A percentile compares a stretch with the other conserved stretches of the same genome.
phyloP scores from a whole-genome alignment of 805 yeast genomes.

The Ogataea ganodermae region DNA sequence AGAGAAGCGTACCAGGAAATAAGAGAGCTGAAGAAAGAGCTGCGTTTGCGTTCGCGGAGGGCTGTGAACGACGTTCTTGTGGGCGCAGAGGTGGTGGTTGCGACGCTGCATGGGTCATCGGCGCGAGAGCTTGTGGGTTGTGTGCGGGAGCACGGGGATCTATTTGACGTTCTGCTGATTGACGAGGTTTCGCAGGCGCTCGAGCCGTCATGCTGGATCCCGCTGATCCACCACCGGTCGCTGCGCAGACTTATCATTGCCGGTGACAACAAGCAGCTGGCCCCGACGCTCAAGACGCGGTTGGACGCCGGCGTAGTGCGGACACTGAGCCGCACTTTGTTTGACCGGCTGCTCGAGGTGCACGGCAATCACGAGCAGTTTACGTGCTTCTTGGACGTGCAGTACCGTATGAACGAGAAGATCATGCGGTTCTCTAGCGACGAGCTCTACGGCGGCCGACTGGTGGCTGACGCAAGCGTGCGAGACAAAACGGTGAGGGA shows the following conservation, averaged over 20 bases:
- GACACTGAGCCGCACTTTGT: conserved; percentile 64
- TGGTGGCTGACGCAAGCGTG: conserved; percentile 65
- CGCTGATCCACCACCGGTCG: conserved; percentile 65
- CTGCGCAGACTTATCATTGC: conserved; percentile 71
- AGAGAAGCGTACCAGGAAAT: conserved; percentile 68
- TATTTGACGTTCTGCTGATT: conserved; percentile 80
- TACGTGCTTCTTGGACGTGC: conserved; percentile 66
- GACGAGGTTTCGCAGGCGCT: conserved; percentile 95
- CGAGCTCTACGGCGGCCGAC: conserved; percentile 60
- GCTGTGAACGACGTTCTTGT: conserved; percentile 58
- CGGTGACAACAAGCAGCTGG: conserved; percentile 90
- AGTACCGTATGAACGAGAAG: conserved; percentile 80
- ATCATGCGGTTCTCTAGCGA: conserved; percentile 81
- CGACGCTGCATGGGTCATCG: conserved; percentile 90
- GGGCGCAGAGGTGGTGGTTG: conserved; percentile 67
- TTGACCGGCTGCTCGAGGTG: conserved; percentile 68
- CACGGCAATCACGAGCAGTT: conserved; percentile 46
- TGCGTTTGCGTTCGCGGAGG: conserved; percentile 64
- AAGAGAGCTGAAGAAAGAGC: conserved; percentile 68
- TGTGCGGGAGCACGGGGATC: conserved; percentile 34
- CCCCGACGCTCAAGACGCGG: conserved; percentile 80
- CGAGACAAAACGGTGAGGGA: conserved; percentile 54
- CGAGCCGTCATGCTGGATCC: conserved; percentile 97
- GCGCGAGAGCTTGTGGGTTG: conserved; percentile 63
- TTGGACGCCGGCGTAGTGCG: conserved; percentile 41